phyloP scores from a whole-genome alignment of 495 filamentous ascomycete genomes.

The Rhizodiscina lignyota region DNA sequence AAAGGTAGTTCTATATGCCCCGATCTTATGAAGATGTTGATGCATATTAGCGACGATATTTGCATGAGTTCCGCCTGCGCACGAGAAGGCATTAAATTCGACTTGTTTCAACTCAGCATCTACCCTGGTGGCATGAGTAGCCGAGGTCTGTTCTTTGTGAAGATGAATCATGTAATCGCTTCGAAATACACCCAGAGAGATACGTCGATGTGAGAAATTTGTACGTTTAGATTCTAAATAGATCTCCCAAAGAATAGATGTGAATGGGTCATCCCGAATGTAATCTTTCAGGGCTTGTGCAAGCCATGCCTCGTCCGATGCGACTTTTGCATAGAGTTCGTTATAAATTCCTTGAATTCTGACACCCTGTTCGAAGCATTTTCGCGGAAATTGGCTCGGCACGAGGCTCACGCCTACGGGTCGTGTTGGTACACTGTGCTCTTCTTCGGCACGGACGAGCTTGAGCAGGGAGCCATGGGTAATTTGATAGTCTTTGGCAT shows the following conservation, averaged over 20 bases:
- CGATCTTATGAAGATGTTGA: constrained; percentile 7
- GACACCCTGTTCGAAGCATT: constrained; percentile 5
- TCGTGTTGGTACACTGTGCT: constrained; percentile 2
- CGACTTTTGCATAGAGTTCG: constrained; percentile 11
- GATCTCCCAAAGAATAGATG: constrained; percentile 8
- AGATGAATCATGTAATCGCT: constrained; percentile 14
- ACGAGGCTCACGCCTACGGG: constrained; percentile 5
- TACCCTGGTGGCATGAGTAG: background rate
- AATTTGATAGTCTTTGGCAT: constrained; percentile 13
- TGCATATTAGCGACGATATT: constrained; percentile 11
- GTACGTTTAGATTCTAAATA: constrained; percentile 4
- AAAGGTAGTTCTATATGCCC: too few relatives aligned
- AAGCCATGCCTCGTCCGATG: constrained; percentile 10
- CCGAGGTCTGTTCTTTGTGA: background rate
- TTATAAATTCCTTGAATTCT: constrained; percentile 8
- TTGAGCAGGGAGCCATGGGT: constrained; percentile 14
- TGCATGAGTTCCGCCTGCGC: constrained; percentile 10
- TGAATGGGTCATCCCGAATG: constrained; percentile 6
- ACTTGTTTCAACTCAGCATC: constrained; percentile 9
- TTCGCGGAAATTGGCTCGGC: constrained; percentile 10
- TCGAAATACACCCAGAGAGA: constrained; percentile 9
- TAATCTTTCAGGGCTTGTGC: constrained; percentile 1
- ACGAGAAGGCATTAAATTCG: constrained; percentile 15
- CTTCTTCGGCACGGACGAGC: constrained; percentile 4
- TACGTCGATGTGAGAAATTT: constrained; percentile 4